Conservation (phyloP, 768 basidiomycete species). For the Calocybe indica region DNA sequence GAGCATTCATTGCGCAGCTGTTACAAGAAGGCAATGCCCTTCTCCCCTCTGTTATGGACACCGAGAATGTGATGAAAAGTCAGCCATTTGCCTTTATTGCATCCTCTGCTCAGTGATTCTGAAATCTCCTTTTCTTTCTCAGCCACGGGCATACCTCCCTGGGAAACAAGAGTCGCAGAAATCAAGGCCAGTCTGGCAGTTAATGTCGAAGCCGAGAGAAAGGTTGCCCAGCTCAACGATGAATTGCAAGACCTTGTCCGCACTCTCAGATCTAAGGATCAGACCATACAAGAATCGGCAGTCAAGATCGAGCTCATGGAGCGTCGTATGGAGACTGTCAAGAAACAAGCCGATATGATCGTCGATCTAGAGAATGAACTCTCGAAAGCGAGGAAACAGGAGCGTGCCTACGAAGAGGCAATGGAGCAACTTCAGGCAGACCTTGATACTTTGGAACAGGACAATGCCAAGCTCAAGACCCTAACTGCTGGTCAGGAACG, state of each 20-base stretch:
- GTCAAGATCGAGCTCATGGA: conserved; percentile 97
- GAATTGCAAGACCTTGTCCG: conserved; percentile 86
- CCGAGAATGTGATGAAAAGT: conserved; percentile 79
- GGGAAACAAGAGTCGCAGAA: conserved; percentile 76
- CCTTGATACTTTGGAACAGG: conserved; percentile 80
- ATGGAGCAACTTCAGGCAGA: conserved; percentile 92
- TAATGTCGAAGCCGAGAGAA: conserved; percentile 90
- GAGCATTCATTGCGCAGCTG: conserved; percentile 61
- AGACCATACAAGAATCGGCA: conserved; percentile 77
- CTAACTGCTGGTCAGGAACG: conserved; percentile 61
- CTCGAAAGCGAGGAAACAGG: conserved; percentile 78
- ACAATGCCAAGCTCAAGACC: conserved; percentile 78
- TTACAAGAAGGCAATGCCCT: conserved; percentile 66
- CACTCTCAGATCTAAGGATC: conserved; percentile 83
- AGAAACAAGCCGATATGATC: conserved; percentile 85
- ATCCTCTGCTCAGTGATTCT: neutral
- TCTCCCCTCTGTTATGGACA: conserved; percentile 65
- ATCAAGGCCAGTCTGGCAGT: conserved; percentile 78
- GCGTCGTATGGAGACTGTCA: conserved; percentile 83
- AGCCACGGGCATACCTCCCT: conserved; percentile 79
- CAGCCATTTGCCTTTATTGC: conserved; percentile 14
- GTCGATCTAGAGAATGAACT: conserved; percentile 77
- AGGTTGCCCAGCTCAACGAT: conserved; percentile 79
- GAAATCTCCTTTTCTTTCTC: conserved; percentile 2
- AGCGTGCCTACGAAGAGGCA: conserved; percentile 86